These are phyloP conservation scores for Haberlea rhodopensis DNA, from an alignment of 257 asterid species.

Conservation along the genomic window DNA sequence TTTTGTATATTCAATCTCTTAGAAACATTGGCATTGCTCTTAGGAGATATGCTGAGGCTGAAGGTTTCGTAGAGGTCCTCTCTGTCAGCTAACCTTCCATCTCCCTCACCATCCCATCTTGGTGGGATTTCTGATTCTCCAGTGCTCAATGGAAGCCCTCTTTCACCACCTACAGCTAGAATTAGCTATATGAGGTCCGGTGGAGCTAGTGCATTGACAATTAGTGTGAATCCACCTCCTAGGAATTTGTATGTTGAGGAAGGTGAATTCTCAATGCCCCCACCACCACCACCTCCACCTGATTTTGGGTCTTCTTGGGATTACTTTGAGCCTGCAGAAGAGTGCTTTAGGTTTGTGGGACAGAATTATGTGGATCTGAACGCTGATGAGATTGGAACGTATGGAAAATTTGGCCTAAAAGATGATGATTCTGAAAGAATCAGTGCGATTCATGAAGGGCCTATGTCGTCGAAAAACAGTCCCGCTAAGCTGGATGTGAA, in stretches of 20 bases:
- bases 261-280: conserved; percentile 61
- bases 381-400: conserved; percentile 33
- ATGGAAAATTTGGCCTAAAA: conserved; percentile 31
- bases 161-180: conserved; percentile 62
- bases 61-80: conserved; percentile 65
- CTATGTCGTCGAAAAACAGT: conserved; percentile 37
- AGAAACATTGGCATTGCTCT: conserved; percentile 84
- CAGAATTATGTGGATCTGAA: conserved; percentile 32
- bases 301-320: conserved; percentile 80
- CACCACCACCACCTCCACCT: conserved; percentile 85
- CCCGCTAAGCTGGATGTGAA: conserved; percentile 29
- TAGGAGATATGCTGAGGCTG: conserved; percentile 88
- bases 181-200: conserved; percentile 85
- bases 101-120: conserved; percentile 64
- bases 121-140: conserved; percentile 76
- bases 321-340: conserved; percentile 75
- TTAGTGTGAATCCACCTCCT: conserved; percentile 47
- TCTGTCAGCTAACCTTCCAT: conserved; percentile 43
- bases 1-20: conserved; percentile 78
- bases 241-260: conserved; percentile 64
- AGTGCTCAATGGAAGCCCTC: conserved; percentile 68
- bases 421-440: conserved; percentile 36
- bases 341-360: conserved; percentile 81
- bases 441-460: conserved; percentile 41
- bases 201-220: conserved; percentile 62